phyloP scores from a whole-genome alignment of 371 early-diverging fungal species.

The Apophysomyces elegans region DNA sequence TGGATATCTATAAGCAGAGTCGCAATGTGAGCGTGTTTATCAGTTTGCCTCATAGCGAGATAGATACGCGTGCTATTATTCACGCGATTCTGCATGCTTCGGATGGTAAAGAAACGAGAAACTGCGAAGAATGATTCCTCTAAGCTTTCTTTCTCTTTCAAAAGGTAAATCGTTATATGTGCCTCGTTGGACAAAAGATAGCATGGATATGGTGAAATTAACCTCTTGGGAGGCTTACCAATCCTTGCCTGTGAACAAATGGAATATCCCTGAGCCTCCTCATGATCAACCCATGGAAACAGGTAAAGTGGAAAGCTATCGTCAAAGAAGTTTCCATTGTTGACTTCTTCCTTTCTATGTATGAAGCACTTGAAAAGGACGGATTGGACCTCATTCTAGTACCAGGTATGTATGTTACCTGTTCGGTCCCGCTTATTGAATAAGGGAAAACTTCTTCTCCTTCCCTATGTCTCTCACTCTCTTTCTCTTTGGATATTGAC shows the following conservation, averaged over 20 bases:
- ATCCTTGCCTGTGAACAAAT: conserved; percentile 64
- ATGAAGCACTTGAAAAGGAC: conserved; percentile 52
- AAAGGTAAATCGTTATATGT: conserved; percentile 69
- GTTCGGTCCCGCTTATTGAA: too few relatives aligned
- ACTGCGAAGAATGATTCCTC: background rate
- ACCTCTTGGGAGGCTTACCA: conserved; percentile 61
- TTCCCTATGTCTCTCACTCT: too few relatives aligned
- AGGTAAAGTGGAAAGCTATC: conserved; percentile 33
- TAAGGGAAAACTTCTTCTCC: too few relatives aligned
- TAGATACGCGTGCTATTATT: conserved; percentile 61
- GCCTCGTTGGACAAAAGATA: conserved; percentile 63
- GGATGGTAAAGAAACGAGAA: background rate
- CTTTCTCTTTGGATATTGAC: too few relatives aligned
- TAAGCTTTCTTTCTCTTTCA: background rate
- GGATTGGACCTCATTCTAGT: conserved; percentile 70
- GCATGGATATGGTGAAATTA: conserved; percentile 76
- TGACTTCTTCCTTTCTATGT: background rate
- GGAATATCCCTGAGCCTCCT: conserved; percentile 72
- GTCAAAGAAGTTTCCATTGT: too few relatives aligned
- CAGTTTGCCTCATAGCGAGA: conserved; percentile 67
- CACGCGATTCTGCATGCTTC: conserved; percentile 13
- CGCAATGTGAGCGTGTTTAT: conserved; percentile 67
- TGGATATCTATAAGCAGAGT: conserved; percentile 52
- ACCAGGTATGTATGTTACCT: conserved; percentile 46
- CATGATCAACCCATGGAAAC: conserved; percentile 56